phyloP scores from a whole-genome alignment of 768 basidiomycete genomes.

The Amanita jacksonii region DNA sequence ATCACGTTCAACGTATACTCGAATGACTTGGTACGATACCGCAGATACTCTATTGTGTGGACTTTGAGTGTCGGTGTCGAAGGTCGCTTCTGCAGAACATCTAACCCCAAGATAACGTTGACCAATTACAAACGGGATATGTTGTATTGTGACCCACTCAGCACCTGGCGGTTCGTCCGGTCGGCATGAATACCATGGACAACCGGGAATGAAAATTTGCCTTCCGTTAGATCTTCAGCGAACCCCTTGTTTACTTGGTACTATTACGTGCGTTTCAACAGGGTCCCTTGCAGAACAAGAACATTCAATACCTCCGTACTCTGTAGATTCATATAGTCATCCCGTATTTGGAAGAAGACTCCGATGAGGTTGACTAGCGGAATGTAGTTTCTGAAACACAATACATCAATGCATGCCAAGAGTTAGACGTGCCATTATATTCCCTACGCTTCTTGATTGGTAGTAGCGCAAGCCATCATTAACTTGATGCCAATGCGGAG shows the following conservation, averaged over 20 bases:
- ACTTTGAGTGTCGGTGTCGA: slow-evolving; percentile 70
- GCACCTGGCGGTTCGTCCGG: slow-evolving; percentile 64
- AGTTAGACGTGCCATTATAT: neutral
- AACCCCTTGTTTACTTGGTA: slow-evolving; percentile 82
- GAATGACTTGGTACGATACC: slow-evolving; percentile 71
- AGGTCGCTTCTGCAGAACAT: slow-evolving; percentile 85
- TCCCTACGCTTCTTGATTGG: slow-evolving; percentile 46
- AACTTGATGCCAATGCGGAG: slow-evolving; percentile 89
- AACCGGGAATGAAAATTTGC: slow-evolving; percentile 95
- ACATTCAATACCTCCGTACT: slow-evolving; percentile 55
- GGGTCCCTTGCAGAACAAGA: neutral
- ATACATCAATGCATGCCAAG: neutral
- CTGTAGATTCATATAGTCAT: slow-evolving; percentile 94
- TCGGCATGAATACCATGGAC: slow-evolving; percentile 84
- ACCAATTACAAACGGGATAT: neutral
- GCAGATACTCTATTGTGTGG: slow-evolving; percentile 74
- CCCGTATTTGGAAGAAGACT: slow-evolving; percentile 93
- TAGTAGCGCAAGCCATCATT: slow-evolving; percentile 86
- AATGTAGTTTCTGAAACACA: slow-evolving; percentile 67
- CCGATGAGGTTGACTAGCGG: slow-evolving; percentile 92
- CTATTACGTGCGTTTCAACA: slow-evolving; percentile 26
- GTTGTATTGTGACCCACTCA: slow-evolving; percentile 49
- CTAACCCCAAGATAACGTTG: slow-evolving; percentile 35
- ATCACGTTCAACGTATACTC: slow-evolving; percentile 77
- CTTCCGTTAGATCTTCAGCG: slow-evolving; percentile 91